Evolutionary conservation across 495 filamentous ascomycete genomes (phyloP).

Genomic region (Rostrohypoxylon terebratum): DNA sequence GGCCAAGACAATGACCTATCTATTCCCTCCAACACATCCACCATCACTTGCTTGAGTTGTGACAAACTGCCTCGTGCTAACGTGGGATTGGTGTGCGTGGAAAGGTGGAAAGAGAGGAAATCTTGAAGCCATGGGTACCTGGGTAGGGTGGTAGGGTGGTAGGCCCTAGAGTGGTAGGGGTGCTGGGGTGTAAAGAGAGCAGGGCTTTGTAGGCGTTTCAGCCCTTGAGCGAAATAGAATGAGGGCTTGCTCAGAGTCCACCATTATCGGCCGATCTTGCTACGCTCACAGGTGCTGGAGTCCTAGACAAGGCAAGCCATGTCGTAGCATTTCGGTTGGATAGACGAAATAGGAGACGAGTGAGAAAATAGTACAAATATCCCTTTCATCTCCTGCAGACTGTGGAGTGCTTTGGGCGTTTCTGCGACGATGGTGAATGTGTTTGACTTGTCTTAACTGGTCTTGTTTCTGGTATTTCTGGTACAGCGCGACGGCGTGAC

Average conservation of each 20-base stretch:
- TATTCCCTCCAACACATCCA: slow-evolving; percentile 33
- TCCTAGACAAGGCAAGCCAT: slow-evolving; percentile 26
- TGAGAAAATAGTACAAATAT: slow-evolving; percentile 18
- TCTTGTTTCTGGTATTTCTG: too few relatives aligned
- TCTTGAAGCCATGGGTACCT: slow-evolving; percentile 12
- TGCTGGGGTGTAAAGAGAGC: background rate
- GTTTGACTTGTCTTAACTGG: background rate
- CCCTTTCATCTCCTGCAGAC: slow-evolving; percentile 32
- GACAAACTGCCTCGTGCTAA: slow-evolving; percentile 29
- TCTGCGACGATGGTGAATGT: slow-evolving; percentile 1
- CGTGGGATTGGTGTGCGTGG: slow-evolving; percentile 33
- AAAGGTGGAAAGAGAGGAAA: slow-evolving; percentile 4
- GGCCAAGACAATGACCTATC: background rate
- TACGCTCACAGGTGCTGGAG: background rate
- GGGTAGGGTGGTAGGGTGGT: too few relatives aligned
- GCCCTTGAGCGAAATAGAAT: slow-evolving; percentile 33
- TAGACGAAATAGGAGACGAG: slow-evolving; percentile 22
- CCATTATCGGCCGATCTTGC: slow-evolving; percentile 35
- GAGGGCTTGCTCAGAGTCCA: slow-evolving; percentile 24
- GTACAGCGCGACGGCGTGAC: background rate
- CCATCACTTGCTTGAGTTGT: slow-evolving; percentile 16
- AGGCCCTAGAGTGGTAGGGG: slow-evolving; percentile 14
- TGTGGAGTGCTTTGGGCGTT: background rate
- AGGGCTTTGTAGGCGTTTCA: slow-evolving; percentile 42
- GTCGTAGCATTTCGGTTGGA: too few relatives aligned